phyloP scores from a whole-genome alignment of 2,329 filamentous ascomycete genomes.

The Hymenoscyphus occultus region DNA sequence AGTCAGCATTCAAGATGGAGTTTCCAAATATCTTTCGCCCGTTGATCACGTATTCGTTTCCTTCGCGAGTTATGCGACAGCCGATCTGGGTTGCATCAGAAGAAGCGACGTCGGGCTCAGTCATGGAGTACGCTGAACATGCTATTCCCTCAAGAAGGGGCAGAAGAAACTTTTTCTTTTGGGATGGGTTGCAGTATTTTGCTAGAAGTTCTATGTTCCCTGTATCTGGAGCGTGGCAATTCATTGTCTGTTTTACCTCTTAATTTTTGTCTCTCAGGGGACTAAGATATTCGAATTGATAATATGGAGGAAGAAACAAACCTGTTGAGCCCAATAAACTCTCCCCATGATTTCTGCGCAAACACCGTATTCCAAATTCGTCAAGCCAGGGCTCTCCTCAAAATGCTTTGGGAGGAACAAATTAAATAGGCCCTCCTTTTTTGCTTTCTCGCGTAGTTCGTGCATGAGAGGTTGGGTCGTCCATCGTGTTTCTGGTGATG shows the following conservation, averaged over 20 bases:
- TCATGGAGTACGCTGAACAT: conserved; percentile 50
- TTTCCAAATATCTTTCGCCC: conserved; percentile 43
- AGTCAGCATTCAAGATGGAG: conserved; percentile 37
- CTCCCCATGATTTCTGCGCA: conserved; percentile 46
- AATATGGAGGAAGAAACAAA: neutral
- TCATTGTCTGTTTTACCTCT: conserved; percentile 39
- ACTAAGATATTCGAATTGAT: neutral
- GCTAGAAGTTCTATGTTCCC: conserved; percentile 52
- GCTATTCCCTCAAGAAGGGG: conserved; percentile 48
- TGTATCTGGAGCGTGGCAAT: conserved; percentile 46
- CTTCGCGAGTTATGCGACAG: conserved; percentile 37
- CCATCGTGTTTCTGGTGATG: conserved; percentile 36
- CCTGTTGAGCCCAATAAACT: conserved; percentile 42
- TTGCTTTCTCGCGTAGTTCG: conserved; percentile 43
- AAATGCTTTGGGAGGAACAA: conserved; percentile 43
- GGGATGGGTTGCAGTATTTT: conserved; percentile 48
- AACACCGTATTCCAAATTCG: conserved; percentile 45
- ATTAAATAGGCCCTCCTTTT: conserved; percentile 40
- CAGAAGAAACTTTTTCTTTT: conserved; percentile 49
- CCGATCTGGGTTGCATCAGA: conserved; percentile 49
- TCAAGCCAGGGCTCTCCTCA: conserved; percentile 43
- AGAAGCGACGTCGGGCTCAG: conserved; percentile 48
- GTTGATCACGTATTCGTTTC: conserved; percentile 42
- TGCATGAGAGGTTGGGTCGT: conserved; percentile 42
- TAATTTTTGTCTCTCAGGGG: neutral